phyloP scores from a whole-genome alignment of 2,329 filamentous ascomycete genomes.

The Diaporthe capsici region DNA sequence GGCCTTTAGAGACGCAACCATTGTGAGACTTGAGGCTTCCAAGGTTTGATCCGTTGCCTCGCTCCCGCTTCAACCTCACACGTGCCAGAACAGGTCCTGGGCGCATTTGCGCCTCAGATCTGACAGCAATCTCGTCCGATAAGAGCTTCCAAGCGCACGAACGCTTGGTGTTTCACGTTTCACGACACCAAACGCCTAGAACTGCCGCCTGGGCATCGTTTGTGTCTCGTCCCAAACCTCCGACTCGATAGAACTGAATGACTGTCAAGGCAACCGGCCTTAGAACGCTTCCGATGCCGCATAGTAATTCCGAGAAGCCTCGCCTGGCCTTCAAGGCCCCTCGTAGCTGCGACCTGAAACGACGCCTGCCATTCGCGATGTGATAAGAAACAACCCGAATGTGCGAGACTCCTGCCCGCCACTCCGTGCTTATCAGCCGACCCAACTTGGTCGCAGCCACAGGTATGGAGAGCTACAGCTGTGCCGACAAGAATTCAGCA shows the following conservation, averaged over 20 bases:
- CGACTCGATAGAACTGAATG: neutral
- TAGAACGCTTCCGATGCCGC: neutral
- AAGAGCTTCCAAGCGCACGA: constrained; percentile 9
- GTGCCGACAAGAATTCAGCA: neutral
- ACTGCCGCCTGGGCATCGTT: constrained; percentile 29
- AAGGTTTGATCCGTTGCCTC: constrained; percentile 15
- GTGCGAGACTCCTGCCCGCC: neutral
- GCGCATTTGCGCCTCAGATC: neutral
- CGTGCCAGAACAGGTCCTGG: neutral
- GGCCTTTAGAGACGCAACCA: neutral
- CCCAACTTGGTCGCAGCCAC: neutral
- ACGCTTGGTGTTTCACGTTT: constrained; percentile 27
- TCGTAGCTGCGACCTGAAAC: constrained; percentile 29
- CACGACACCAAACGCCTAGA: constrained; percentile 25
- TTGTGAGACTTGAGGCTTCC: neutral
- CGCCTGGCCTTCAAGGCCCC: too few species aligned
- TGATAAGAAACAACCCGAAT: neutral
- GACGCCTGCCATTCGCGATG: neutral
- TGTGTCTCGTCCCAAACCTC: constrained; percentile 12
- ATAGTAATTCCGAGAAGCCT: neutral
- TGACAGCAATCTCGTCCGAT: constrained; percentile 1
- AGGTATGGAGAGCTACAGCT: neutral
- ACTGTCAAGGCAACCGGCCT: neutral
- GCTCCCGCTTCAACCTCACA: neutral
- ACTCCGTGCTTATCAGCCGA: neutral